A percentile compares a stretch with the other conserved stretches of the same genome.
Evolutionary conservation across 2,329 filamentous ascomycete species (phyloP).

Genomic region (Trichoderma breve): DNA sequence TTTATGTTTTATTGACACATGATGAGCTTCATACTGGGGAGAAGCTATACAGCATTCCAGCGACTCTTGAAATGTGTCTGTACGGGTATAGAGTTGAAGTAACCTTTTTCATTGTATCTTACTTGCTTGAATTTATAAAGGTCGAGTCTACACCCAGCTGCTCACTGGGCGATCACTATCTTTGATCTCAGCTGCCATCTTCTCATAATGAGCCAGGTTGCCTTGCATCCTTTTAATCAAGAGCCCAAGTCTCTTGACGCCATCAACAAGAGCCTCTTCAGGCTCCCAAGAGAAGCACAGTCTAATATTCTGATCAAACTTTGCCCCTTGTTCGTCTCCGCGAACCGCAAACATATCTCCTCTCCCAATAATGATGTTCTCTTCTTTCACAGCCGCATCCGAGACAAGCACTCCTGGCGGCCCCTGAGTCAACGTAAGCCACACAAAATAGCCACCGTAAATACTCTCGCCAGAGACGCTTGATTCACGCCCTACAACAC

Average conservation of each 20-base stretch:
- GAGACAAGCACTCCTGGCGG: slow-evolving; percentile 55
- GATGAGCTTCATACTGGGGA: not conserved
- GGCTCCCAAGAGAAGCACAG: slow-evolving; percentile 74
- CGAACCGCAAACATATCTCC: slow-evolving; percentile 69
- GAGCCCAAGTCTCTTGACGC: slow-evolving; percentile 59
- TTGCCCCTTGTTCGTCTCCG: slow-evolving; percentile 51
- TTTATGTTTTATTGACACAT: not conserved
- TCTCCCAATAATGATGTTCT: slow-evolving; percentile 65
- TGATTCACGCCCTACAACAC: slow-evolving; percentile 46
- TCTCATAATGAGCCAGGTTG: slow-evolving; percentile 30
- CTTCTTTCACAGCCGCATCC: slow-evolving; percentile 56
- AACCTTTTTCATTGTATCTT: not conserved
- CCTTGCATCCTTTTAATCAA: slow-evolving; percentile 40
- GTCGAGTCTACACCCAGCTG: not conserved
- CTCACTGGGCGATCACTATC: slow-evolving; percentile 1
- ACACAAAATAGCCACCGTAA: slow-evolving; percentile 84
- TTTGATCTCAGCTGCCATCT: not conserved
- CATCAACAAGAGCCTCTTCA: slow-evolving; percentile 63
- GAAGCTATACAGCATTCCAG: not conserved
- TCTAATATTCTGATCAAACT: slow-evolving; percentile 60
- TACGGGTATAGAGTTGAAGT: not conserved
- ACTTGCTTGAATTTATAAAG: not conserved
- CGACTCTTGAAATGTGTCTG: not conserved
- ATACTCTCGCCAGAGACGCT: slow-evolving; percentile 44
- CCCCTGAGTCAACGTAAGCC: slow-evolving; percentile 62